A percentile compares a stretch with the other conserved stretches of the same genome.
These are phyloP conservation scores for Forsythia viridissima DNA, from an alignment of 257 asterid species.

Conservation along the genomic window DNA sequence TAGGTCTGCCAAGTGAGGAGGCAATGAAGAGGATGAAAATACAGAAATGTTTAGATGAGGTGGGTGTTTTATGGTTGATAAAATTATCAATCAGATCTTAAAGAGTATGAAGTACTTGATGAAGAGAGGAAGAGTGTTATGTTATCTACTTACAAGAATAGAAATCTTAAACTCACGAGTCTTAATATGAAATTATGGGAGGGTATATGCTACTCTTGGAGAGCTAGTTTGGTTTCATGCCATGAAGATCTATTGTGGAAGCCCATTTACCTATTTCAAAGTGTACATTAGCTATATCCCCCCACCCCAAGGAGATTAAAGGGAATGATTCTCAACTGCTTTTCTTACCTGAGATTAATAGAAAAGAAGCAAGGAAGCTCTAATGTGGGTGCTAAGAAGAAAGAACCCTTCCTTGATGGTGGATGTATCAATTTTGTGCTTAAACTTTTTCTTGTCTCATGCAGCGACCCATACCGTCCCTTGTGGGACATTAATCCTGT, in stretches of 20 bases:
- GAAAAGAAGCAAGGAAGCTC: not conserved
- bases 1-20: not conserved
- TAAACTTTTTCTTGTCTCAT: slow-evolving; percentile 22
- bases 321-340: not conserved
- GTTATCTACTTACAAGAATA: not conserved
- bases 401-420: not conserved
- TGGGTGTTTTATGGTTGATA: not conserved
- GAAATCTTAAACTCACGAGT: not conserved
- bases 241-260: not conserved
- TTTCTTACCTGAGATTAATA: not conserved
- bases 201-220: not conserved
- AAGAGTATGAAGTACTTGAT: not conserved
- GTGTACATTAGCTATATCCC: not conserved
- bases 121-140: not conserved
- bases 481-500: slow-evolving; percentile 65
- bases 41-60: not conserved
- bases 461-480: slow-evolving; percentile 93
- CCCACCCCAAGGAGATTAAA: not conserved
- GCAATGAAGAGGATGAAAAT: not conserved
- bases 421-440: slow-evolving; percentile 8
- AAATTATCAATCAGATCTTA: not conserved
- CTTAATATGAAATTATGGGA: not conserved
- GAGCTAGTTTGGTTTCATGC: not conserved
- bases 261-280: not conserved
- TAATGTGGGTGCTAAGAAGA: not conserved